Conservation (phyloP, 2,329 filamentous ascomycete species). For the Botrytis elliptica region DNA sequence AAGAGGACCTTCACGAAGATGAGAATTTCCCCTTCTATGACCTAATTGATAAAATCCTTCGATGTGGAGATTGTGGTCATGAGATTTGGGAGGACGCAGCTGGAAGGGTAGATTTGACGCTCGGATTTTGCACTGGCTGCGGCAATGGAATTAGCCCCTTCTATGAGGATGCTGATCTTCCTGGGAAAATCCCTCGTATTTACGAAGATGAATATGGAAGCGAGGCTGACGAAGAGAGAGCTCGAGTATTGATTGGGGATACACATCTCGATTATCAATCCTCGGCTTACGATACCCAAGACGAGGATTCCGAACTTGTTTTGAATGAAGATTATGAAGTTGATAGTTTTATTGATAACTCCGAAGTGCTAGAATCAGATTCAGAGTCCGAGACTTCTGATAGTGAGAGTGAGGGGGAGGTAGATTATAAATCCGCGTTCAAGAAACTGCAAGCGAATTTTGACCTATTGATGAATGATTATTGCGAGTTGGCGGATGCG, state of each 20-base stretch:
- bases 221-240: slow-evolving; percentile 11
- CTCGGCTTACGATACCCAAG: slow-evolving; percentile 37
- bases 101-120: not conserved
- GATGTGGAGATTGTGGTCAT: slow-evolving; percentile 31
- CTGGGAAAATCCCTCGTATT: slow-evolving; percentile 19
- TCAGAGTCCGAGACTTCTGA: not conserved
- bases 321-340: slow-evolving; percentile 32
- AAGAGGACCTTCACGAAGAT: too few relatives aligned
- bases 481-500: not conserved
- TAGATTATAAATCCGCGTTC: not conserved
- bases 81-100: slow-evolving; percentile 29
- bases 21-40: slow-evolving; percentile 21
- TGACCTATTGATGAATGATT: not conserved
- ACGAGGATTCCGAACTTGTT: slow-evolving; percentile 22
- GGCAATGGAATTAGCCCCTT: slow-evolving; percentile 22
- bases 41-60: slow-evolving; percentile 19
- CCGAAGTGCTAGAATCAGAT: slow-evolving; percentile 20
- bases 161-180: slow-evolving; percentile 23
- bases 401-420: not conserved
- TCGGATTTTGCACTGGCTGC: slow-evolving; percentile 30
- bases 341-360: slow-evolving; percentile 34
- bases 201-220: slow-evolving; percentile 18
- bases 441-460: not conserved
- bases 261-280: slow-evolving; percentile 32
- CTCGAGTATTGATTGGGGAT: slow-evolving; percentile 21